phyloP scores from a whole-genome alignment of 1,139 yeast genomes.

The Trichomonascaceae sp. region DNA sequence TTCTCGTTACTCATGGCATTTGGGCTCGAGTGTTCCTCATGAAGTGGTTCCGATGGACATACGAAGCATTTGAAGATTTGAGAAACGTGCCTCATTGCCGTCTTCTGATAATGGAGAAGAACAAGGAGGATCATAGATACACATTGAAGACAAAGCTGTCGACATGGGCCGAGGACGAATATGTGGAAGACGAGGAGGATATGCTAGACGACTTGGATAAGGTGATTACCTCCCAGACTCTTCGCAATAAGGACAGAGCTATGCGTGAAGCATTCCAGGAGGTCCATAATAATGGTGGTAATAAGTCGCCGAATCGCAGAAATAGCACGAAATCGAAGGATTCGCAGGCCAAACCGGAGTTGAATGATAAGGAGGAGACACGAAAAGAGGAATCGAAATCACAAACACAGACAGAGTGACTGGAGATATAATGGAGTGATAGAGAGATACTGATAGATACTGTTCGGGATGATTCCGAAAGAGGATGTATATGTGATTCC shows the following conservation, averaged over 20 bases:
- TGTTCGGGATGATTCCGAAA: too few species aligned
- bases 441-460: too few species aligned
- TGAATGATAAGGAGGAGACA: background rate
- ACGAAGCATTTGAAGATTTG: constrained; percentile 77
- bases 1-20: constrained; percentile 85
- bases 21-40: constrained; percentile 88
- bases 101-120: constrained; percentile 67
- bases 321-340: background rate
- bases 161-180: constrained; percentile 32
- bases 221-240: background rate
- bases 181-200: constrained; percentile 7
- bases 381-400: background rate
- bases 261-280: constrained; percentile 9
- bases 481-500: background rate
- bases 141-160: constrained; percentile 27
- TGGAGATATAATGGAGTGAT: background rate
- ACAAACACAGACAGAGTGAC: background rate
- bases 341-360: too few species aligned
- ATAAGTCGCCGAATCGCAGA: constrained; percentile 2
- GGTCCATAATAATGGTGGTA: background rate
- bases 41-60: constrained; percentile 91
- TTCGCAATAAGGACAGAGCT: constrained; percentile 14
- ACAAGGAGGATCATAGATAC: constrained; percentile 32
- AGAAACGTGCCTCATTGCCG: constrained; percentile 81
- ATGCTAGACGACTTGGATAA: constrained; percentile 4